Conservation (phyloP, 305 asterid genomes). For the Nicotiana rustica region DNA sequence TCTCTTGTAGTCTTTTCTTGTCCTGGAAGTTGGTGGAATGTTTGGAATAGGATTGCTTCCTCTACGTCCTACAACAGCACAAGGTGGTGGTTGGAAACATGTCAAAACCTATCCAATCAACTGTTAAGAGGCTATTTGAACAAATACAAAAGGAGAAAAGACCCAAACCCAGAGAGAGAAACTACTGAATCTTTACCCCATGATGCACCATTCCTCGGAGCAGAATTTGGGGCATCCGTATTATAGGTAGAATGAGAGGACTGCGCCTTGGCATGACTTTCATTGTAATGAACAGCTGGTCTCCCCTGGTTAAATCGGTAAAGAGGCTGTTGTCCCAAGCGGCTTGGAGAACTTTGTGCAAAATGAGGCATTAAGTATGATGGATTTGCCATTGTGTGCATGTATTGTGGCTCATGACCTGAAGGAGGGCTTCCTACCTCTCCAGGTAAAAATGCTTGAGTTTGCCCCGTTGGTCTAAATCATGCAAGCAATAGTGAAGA, state of each 20-base stretch:
- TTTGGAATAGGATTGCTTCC: constrained; percentile 66
- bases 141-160: constrained; percentile 15
- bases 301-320: constrained; percentile 76
- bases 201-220: constrained; percentile 54
- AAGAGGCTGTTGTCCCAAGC: constrained; percentile 63
- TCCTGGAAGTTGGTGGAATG: constrained; percentile 63
- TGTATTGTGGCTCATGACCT: constrained; percentile 53
- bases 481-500: constrained; percentile 29
- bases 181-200: constrained; percentile 53
- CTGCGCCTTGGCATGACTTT: constrained; percentile 55
- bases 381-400: constrained; percentile 56
- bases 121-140: neutral
- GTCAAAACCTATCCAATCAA: constrained; percentile 23
- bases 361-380: constrained; percentile 67
- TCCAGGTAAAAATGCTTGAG: constrained; percentile 65
- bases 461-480: constrained; percentile 68
- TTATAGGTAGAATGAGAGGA: constrained; percentile 51
- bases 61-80: constrained; percentile 67
- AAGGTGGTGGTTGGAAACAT: constrained; percentile 23
- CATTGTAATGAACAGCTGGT: constrained; percentile 62
- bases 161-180: neutral
- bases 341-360: constrained; percentile 71
- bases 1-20: constrained; percentile 78
- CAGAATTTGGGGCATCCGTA: constrained; percentile 56
- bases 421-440: constrained; percentile 64